phyloP scores from a whole-genome alignment of 768 basidiomycete genomes.

The Albatrellus ellisii region DNA sequence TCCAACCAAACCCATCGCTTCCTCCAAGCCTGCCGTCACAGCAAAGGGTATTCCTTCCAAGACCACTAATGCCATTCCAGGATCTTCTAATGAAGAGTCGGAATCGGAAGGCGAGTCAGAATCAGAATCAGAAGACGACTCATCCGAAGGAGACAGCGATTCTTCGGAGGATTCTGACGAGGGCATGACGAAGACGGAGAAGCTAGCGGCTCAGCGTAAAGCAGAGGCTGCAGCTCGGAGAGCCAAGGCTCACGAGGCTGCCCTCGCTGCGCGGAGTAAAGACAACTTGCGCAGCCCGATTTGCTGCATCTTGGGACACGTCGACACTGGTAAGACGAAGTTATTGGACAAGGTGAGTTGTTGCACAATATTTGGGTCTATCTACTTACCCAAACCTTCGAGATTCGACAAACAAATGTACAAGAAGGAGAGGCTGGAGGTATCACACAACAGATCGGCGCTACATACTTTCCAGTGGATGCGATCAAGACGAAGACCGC shows the following conservation, averaged over 20 bases:
- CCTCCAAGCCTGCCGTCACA: slow-evolving; percentile 18
- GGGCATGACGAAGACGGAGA: slow-evolving; percentile 55
- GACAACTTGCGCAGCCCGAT: slow-evolving; percentile 93
- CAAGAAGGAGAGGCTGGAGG: slow-evolving; percentile 99
- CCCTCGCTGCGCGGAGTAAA: slow-evolving; percentile 74
- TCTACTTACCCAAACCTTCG: background rate
- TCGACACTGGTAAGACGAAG: slow-evolving; percentile 99
- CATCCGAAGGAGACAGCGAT: slow-evolving; percentile 24
- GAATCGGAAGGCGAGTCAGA: slow-evolving; percentile 30
- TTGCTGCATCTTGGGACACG: slow-evolving; percentile 97
- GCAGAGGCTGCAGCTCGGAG: slow-evolving; percentile 74
- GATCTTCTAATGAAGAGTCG: slow-evolving; percentile 15
- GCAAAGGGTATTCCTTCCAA: slow-evolving; percentile 16
- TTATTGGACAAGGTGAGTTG: slow-evolving; percentile 76
- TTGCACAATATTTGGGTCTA: slow-evolving; percentile 10
- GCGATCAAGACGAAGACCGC: slow-evolving; percentile 89
- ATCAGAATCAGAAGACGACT: slow-evolving; percentile 18
- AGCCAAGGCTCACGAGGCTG: slow-evolving; percentile 70
- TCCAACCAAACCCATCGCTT: slow-evolving; percentile 18
- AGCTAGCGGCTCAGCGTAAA: slow-evolving; percentile 56
- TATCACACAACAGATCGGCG: slow-evolving; percentile 99
- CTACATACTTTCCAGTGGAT: slow-evolving; percentile 95
- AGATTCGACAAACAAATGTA: slow-evolving; percentile 99
- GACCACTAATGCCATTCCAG: slow-evolving; percentile 15
- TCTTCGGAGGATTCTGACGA: slow-evolving; percentile 45